Percentiles rank a stretch among this genome's conserved stretches.
Conservation (phyloP, 495 filamentous ascomycete genomes). For the Cudoniella acicularis region DNA sequence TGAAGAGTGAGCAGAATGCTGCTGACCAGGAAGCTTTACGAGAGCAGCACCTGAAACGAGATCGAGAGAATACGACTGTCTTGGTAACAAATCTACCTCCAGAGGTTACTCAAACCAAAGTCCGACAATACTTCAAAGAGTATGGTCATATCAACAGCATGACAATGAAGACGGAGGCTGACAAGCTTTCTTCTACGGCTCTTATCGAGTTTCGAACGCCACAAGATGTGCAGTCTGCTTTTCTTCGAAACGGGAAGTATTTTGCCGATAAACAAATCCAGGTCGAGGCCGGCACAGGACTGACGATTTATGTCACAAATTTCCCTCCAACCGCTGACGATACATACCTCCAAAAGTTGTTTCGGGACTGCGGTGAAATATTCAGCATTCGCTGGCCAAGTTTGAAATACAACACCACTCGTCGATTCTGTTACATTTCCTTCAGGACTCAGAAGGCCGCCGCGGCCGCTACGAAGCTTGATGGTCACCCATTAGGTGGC, state of each 20-base stretch:
- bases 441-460: slow-evolving; percentile 66
- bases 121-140: slow-evolving; percentile 87
- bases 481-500: slow-evolving; percentile 63
- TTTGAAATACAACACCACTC: slow-evolving; percentile 79
- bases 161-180: slow-evolving; percentile 55
- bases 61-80: slow-evolving; percentile 85
- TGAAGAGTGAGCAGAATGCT: slow-evolving; percentile 45
- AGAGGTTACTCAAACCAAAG: slow-evolving; percentile 61
- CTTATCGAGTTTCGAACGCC: slow-evolving; percentile 79
- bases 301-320: slow-evolving; percentile 87
- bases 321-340: slow-evolving; percentile 86
- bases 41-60: slow-evolving; percentile 56
- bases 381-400: slow-evolving; percentile 85
- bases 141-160: slow-evolving; percentile 79
- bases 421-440: slow-evolving; percentile 92
- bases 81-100: slow-evolving; percentile 72
- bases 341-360: slow-evolving; percentile 68
- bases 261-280: slow-evolving; percentile 67
- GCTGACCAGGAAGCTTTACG: slow-evolving; percentile 27
- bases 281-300: slow-evolving; percentile 65
- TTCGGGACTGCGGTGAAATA: slow-evolving; percentile 74
- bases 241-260: slow-evolving; percentile 71
- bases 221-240: slow-evolving; percentile 77
- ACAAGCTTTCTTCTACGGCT: slow-evolving; percentile 59
- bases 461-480: slow-evolving; percentile 60